Conservation (phyloP, 352 stramenopile species). For the Globisporangium iwayamae region DNA sequence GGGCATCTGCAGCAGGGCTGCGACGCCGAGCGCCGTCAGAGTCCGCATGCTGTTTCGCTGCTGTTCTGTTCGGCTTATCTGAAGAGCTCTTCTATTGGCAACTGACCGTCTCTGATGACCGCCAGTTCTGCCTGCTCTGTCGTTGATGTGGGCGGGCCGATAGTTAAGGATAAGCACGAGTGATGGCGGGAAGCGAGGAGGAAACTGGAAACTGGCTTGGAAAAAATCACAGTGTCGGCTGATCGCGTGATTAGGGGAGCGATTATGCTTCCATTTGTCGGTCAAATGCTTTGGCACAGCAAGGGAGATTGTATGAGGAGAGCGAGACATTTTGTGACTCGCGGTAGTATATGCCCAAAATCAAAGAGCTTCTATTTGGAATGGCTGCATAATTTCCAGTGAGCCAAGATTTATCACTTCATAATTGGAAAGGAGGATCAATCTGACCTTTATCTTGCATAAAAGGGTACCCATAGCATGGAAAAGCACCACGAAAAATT, state of each 20-base stretch:
- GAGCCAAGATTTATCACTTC: no score
- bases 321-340: not conserved
- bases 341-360: not conserved
- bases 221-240: not conserved
- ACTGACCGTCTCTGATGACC: no score
- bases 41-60: slow-evolving; percentile 1
- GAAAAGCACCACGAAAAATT: no score
- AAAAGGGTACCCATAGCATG: no score
- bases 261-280: not conserved
- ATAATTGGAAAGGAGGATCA: slow-evolving; percentile 3
- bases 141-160: no score
- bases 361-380: slow-evolving; percentile 7
- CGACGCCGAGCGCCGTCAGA: slow-evolving; percentile 7
- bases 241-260: slow-evolving; percentile 1
- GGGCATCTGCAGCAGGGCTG: slow-evolving; percentile 13
- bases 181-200: not conserved
- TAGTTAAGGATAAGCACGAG: not conserved
- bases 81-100: no score
- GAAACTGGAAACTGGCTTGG: not conserved
- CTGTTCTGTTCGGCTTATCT: not conserved
- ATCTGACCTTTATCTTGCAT: not conserved
- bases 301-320: not conserved
- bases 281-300: slow-evolving; percentile 5
- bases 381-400: slow-evolving; percentile 9
- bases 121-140: no score